Evolutionary conservation across 2,329 filamentous ascomycete genomes (phyloP).

Genomic region (Ramichloridium luteum): DNA sequence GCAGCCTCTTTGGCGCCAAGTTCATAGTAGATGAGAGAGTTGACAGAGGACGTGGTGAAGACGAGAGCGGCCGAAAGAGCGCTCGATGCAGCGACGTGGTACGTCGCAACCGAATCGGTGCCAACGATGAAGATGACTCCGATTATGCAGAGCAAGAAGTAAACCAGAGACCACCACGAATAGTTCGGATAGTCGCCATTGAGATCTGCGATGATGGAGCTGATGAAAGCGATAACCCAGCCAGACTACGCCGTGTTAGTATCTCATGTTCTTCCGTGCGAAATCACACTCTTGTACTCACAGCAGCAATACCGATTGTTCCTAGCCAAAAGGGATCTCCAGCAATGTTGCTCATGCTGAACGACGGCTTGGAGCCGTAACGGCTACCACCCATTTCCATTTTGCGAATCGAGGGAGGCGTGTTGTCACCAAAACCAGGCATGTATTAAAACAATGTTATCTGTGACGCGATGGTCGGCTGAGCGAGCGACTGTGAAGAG

Average conservation of each 20-base stretch:
- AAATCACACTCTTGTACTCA: conserved; percentile 48
- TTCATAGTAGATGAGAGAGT: conserved; percentile 68
- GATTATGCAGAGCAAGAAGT: conserved; percentile 69
- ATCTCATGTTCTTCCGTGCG: conserved; percentile 1
- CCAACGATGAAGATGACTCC: conserved; percentile 74
- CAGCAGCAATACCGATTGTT: conserved; percentile 80
- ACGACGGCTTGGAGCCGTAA: conserved; percentile 33
- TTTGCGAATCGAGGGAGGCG: conserved; percentile 17
- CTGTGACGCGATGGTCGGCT: conserved; percentile 4
- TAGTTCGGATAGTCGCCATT: conserved; percentile 61
- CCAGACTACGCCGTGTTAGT: conserved; percentile 52
- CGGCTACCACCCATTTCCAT: conserved; percentile 20
- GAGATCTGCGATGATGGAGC: conserved; percentile 61
- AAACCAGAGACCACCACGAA: conserved; percentile 83
- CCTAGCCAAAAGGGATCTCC: conserved; percentile 94
- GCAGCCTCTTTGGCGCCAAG: conserved; percentile 64
- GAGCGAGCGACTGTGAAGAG: conserved; percentile 13
- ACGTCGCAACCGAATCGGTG: conserved; percentile 72
- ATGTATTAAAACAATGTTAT: conserved; percentile 11
- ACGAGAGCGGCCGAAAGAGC: conserved; percentile 76
- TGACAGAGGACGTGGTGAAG: conserved; percentile 74
- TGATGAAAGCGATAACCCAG: conserved; percentile 86
- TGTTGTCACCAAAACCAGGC: conserved; percentile 17
- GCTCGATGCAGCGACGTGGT: conserved; percentile 83
- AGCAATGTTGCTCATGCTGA: conserved; percentile 78